Conservation (phyloP, 768 basidiomycete species). For the Naganishia randhawae region DNA sequence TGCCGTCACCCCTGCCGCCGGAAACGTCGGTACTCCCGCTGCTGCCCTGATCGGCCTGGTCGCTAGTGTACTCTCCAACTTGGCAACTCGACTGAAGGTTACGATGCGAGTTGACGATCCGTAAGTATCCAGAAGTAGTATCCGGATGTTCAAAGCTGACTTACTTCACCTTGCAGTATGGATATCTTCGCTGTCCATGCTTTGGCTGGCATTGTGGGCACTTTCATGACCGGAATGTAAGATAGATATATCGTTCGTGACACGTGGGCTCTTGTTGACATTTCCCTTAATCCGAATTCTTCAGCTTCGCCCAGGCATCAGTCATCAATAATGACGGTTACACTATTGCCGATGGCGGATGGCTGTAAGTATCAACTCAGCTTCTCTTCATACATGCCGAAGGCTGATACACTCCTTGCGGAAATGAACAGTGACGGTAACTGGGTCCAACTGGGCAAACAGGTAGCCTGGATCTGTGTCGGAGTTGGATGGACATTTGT, state of each 20-base stretch:
- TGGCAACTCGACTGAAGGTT: slow-evolving; percentile 92
- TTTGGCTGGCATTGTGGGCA: slow-evolving; percentile 51
- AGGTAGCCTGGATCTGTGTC: slow-evolving; percentile 58
- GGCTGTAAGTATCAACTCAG: slow-evolving; percentile 56
- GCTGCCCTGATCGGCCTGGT: slow-evolving; percentile 79
- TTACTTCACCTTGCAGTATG: slow-evolving; percentile 35
- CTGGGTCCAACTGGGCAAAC: slow-evolving; percentile 73
- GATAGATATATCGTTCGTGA: neutral
- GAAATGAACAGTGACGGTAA: slow-evolving; percentile 42
- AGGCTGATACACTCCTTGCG: slow-evolving; percentile 59
- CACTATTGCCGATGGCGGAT: slow-evolving; percentile 66
- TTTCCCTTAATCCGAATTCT: neutral
- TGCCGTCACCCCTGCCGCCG: slow-evolving; percentile 54
- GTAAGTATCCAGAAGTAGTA: slow-evolving; percentile 17
- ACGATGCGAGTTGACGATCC: slow-evolving; percentile 53
- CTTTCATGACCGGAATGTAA: slow-evolving; percentile 67
- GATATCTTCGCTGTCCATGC: slow-evolving; percentile 74
- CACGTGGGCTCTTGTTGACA: slow-evolving; percentile 14
- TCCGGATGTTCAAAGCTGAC: neutral
- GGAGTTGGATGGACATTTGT: slow-evolving; percentile 50
- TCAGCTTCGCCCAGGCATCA: slow-evolving; percentile 65
- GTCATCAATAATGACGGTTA: slow-evolving; percentile 77
- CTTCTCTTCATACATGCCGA: slow-evolving; percentile 34
- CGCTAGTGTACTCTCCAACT: slow-evolving; percentile 81
- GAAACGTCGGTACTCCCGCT: slow-evolving; percentile 54